Conservation (phyloP, 2,329 filamentous ascomycete species). For the Blastomyces parvus region DNA sequence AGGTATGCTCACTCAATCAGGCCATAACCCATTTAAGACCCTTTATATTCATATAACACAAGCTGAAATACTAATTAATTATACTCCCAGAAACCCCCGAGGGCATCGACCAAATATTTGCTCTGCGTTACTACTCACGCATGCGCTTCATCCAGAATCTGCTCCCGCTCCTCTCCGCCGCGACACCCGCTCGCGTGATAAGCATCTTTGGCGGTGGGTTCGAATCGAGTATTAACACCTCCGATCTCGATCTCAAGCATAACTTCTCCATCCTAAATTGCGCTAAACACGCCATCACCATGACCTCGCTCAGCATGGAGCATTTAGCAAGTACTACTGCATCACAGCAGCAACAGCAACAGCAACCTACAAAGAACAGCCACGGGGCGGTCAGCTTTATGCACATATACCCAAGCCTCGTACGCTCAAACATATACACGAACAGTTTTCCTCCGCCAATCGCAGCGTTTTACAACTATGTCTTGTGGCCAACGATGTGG, state of each 20-base stretch:
- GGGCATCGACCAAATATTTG: constrained; percentile 24
- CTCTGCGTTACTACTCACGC: constrained; percentile 27
- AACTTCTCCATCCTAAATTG: constrained; percentile 20
- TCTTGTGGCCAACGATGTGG: constrained; percentile 22
- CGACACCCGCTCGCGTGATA: constrained; percentile 44
- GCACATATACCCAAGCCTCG: constrained; percentile 41
- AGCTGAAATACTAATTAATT: constrained; percentile 26
- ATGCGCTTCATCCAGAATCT: constrained; percentile 29
- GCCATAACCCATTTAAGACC: constrained; percentile 34
- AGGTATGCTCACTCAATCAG: constrained; percentile 26
- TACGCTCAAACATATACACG: constrained; percentile 34
- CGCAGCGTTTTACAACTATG: constrained; percentile 22
- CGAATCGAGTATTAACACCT: constrained; percentile 29
- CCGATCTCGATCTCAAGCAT: constrained; percentile 35
- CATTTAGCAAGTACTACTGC: constrained; percentile 33
- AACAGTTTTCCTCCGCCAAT: constrained; percentile 42
- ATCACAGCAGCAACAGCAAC: constrained; percentile 19
- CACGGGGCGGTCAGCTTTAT: constrained; percentile 41
- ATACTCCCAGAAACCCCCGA: constrained; percentile 28
- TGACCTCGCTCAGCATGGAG: constrained; percentile 44
- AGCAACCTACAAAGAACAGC: constrained; percentile 8
- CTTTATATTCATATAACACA: constrained; percentile 35
- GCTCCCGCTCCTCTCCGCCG: constrained; percentile 22
- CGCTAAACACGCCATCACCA: constrained; percentile 37
- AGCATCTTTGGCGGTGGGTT: constrained; percentile 47